Base-by-base conservation (phyloP, 2,329 filamentous ascomycete species). In the Fusarium poae region DNA sequence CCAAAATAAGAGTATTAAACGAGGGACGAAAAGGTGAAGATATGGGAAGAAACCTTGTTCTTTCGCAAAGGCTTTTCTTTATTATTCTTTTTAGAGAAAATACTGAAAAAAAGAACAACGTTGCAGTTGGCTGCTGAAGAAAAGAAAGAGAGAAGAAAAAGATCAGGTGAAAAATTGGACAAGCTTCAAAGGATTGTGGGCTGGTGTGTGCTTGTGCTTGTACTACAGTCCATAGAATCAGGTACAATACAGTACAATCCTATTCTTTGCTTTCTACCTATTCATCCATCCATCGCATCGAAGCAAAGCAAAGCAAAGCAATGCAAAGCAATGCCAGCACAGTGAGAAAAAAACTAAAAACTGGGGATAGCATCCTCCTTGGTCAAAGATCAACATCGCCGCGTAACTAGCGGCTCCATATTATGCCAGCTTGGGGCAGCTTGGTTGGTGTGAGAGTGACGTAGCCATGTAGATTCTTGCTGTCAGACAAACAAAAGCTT, bases 331-430 rank as follows among this genome's bases (percentile, higher is more conserved):
- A n/a, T 7, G 6, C 35, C 35, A 39, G 20, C 50, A 59, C 56
- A 59, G 56, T 59, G 18, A 42, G 21, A 62, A 18, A 62, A 46
- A 53, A 53, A 20, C 6, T 44, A 49, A 58, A 53, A 39, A 53
- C 27, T 62, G 44, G 56, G 48, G 44, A 39, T 18, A 37, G 30
- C 43, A 68, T 68, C 66, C 52, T 63, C 34, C 57, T 54, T 68
- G 18, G 64, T 44, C 34, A 55, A 49, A 53, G 61, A 67, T 69
- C 62, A 54, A n/a, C 48, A 52, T 39, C 45, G 59, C 48, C 62
- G 57, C 52, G 56, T 59, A 70, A 64, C 67, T 57, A 63, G 45
- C 29, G 48, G 59, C 67, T 49, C 67, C 67, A 69, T 61, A 49
- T 53, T 46, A 54, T 46, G 43, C 42, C 45, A 34, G 34, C 42